Evolutionary conservation across 768 basidiomycete species (phyloP).

Genomic region (Phylloporus arenicola): DNA sequence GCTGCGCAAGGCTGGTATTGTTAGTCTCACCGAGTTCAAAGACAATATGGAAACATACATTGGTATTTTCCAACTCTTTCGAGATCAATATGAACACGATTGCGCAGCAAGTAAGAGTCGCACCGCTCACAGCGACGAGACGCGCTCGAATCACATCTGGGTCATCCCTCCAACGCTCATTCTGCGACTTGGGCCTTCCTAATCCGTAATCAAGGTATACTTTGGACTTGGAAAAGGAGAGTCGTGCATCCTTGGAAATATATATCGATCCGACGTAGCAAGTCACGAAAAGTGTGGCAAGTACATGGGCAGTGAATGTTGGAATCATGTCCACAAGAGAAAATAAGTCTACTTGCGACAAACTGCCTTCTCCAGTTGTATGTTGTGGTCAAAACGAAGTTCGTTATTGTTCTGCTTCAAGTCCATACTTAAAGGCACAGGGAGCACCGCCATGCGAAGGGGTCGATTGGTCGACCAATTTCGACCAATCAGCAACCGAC

Average conservation of each 20-base stretch:
- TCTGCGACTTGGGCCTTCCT: conserved; percentile 27
- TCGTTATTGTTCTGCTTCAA: conserved; percentile 13
- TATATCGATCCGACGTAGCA: conserved; percentile 85
- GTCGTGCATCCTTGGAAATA: conserved; percentile 57
- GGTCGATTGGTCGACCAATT: too few species aligned
- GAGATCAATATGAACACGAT: conserved; percentile 45
- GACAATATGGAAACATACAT: conserved; percentile 8
- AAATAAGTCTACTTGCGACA: conserved; percentile 7
- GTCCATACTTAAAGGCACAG: too few species aligned
- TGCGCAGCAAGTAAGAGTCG: conserved; percentile 54
- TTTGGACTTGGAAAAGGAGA: conserved; percentile 41
- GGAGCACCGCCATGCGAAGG: too few species aligned
- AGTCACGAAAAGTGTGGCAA: conserved; percentile 54
- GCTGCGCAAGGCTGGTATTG: conserved; percentile 15
- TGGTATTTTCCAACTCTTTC: conserved; percentile 15
- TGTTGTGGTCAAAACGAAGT: neutral
- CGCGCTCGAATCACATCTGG: conserved; percentile 80
- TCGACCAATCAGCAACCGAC: too few species aligned
- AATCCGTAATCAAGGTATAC: conserved; percentile 23
- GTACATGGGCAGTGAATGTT: conserved; percentile 40
- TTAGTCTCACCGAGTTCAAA: conserved; percentile 5
- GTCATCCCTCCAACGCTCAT: conserved; percentile 72
- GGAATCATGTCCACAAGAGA: conserved; percentile 21
- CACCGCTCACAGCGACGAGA: conserved; percentile 58
- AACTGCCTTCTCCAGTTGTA: conserved; percentile 9